Conservation (phyloP, 1,139 yeast genomes). For the Sugiyamaella paludigena region DNA sequence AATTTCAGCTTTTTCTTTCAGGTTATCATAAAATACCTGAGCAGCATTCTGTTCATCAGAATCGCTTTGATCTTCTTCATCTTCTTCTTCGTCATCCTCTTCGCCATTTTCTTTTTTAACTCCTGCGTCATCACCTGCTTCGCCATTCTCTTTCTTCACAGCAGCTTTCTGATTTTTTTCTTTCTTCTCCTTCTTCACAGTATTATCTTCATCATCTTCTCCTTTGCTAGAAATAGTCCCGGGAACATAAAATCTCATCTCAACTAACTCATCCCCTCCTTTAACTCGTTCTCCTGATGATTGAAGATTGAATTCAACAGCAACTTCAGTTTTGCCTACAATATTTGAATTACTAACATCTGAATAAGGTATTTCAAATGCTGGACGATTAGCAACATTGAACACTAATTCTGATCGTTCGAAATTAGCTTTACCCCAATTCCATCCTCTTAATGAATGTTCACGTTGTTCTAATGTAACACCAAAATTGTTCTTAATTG, state of each 20-base stretch:
- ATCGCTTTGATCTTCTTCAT: slow-evolving; percentile 43
- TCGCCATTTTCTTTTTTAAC: slow-evolving; percentile 27
- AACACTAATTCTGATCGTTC: slow-evolving; percentile 90
- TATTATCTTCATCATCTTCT: slow-evolving; percentile 30
- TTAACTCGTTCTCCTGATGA: slow-evolving; percentile 54
- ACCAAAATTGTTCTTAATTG: slow-evolving; percentile 73
- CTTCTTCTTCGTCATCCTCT: slow-evolving; percentile 34
- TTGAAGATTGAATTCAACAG: slow-evolving; percentile 75
- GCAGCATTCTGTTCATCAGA: slow-evolving; percentile 70
- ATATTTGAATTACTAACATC: slow-evolving; percentile 83
- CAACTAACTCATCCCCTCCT: slow-evolving; percentile 94
- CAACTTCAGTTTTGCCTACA: slow-evolving; percentile 91
- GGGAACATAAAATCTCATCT: slow-evolving; percentile 88
- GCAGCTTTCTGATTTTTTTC: slow-evolving; percentile 30
- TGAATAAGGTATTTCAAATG: slow-evolving; percentile 84
- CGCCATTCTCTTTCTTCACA: slow-evolving; percentile 40
- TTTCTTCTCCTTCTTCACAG: slow-evolving; percentile 34
- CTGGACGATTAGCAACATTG: slow-evolving; percentile 82
- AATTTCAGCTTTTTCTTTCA: slow-evolving; percentile 92
- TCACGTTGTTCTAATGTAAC: slow-evolving; percentile 76
- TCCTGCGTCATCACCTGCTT: too few relatives aligned
- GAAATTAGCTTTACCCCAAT: slow-evolving; percentile 94
- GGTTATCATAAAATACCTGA: slow-evolving; percentile 79
- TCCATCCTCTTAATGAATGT: slow-evolving; percentile 97
- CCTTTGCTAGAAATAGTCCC: slow-evolving; percentile 52